A percentile compares a stretch with the other conserved stretches of the same genome.
Conservation (phyloP, 2,329 filamentous ascomycete species). For the Calonectria pseudoreteaudii region DNA sequence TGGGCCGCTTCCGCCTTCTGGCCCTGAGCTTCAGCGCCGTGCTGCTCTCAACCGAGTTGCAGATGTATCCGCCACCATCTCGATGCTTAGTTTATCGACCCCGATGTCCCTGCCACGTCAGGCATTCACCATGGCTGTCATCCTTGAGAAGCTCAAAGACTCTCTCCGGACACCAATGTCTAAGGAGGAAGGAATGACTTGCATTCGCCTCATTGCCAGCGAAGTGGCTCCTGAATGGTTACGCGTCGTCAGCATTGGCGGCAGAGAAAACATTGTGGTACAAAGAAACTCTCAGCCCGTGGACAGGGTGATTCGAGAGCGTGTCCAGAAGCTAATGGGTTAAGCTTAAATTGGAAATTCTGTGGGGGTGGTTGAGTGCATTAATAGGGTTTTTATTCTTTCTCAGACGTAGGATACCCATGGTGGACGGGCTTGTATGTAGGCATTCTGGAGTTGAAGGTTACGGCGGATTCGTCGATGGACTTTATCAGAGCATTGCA, state of each 20-base stretch:
- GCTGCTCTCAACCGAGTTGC: constrained; percentile 75
- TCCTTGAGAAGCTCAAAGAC: constrained; percentile 75
- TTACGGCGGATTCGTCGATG: background rate
- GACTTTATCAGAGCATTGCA: constrained; percentile 5
- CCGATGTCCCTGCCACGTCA: constrained; percentile 64
- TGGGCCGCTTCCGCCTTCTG: constrained; percentile 68
- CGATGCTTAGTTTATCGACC: constrained; percentile 71
- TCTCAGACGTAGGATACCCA: constrained; percentile 29
- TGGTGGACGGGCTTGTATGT: constrained; percentile 19
- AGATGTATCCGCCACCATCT: constrained; percentile 76
- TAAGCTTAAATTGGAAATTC: constrained; percentile 22
- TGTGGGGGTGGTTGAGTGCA: background rate
- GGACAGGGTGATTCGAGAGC: constrained; percentile 51
- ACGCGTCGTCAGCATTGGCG: constrained; percentile 62
- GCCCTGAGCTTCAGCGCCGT: constrained; percentile 68
- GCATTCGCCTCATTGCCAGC: constrained; percentile 62
- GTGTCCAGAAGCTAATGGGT: constrained; percentile 49
- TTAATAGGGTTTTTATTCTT: background rate
- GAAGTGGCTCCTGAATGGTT: constrained; percentile 71
- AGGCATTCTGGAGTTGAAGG: constrained; percentile 18
- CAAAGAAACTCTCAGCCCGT: constrained; percentile 57
- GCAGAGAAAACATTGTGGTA: constrained; percentile 69
- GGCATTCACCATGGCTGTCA: constrained; percentile 73
- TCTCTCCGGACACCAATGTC: constrained; percentile 70
- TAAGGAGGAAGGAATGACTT: constrained; percentile 62